phyloP scores from a whole-genome alignment of 2,329 filamentous ascomycete species.

The Claviceps paspali region DNA sequence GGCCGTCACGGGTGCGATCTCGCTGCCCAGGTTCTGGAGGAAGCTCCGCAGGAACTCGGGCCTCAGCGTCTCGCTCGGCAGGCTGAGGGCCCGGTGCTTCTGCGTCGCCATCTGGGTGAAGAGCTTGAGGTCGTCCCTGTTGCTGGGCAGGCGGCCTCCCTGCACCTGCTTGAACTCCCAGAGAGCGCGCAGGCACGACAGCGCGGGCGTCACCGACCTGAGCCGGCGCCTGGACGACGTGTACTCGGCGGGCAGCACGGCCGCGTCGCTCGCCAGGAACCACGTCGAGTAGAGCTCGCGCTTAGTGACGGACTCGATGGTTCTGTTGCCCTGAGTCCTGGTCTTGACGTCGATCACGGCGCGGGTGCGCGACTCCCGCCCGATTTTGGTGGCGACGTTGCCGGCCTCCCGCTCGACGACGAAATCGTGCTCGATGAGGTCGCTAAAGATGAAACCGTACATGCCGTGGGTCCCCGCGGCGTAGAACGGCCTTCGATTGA shows the following conservation, averaged over 20 bases:
- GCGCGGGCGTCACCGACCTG: slow-evolving; percentile 63
- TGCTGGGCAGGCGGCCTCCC: slow-evolving; percentile 36
- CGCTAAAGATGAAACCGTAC: slow-evolving; percentile 90
- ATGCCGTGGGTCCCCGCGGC: slow-evolving; percentile 75
- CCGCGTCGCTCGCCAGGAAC: slow-evolving; percentile 64
- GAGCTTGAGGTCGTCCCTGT: slow-evolving; percentile 49
- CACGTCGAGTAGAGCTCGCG: slow-evolving; percentile 81
- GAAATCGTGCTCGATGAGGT: slow-evolving; percentile 81
- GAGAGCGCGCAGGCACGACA: slow-evolving; percentile 75
- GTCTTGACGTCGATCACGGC: slow-evolving; percentile 57
- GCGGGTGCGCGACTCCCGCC: slow-evolving; percentile 62
- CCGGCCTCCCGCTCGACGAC: slow-evolving; percentile 72
- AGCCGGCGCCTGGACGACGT: slow-evolving; percentile 49
- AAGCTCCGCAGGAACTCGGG: slow-evolving; percentile 69
- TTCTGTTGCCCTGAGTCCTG: slow-evolving; percentile 52
- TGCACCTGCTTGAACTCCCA: slow-evolving; percentile 61
- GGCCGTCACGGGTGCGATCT: slow-evolving; percentile 75
- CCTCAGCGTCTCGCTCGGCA: slow-evolving; percentile 51
- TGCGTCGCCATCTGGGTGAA: slow-evolving; percentile 69
- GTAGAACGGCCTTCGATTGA: slow-evolving; percentile 72
- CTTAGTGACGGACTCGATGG: slow-evolving; percentile 78
- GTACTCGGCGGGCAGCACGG: slow-evolving; percentile 56
- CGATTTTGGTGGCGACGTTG: slow-evolving; percentile 54
- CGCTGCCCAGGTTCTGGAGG: slow-evolving; percentile 69
- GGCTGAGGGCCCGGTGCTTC: slow-evolving; percentile 59